Conservation (phyloP, 768 basidiomycete genomes). For the Auriscalpium orientale region DNA sequence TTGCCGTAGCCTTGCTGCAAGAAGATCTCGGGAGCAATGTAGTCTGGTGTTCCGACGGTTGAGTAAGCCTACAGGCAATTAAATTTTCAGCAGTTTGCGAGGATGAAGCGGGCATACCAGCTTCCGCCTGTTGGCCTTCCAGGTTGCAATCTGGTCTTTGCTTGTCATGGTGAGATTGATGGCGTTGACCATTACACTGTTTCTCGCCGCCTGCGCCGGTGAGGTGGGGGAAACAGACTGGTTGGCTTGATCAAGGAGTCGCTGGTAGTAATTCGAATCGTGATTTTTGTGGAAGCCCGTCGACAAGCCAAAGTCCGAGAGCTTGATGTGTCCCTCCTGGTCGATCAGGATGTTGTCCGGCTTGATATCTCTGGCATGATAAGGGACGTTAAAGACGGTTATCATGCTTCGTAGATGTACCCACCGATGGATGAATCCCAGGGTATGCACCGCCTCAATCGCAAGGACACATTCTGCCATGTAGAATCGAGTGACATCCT, state of each 20-base stretch:
- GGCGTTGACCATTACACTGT: constrained; percentile 95
- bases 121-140: constrained; percentile 97
- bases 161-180: constrained; percentile 94
- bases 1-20: constrained; percentile 94
- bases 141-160: constrained; percentile 92
- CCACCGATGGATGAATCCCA: constrained; percentile 96
- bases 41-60: constrained; percentile 94
- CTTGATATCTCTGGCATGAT: constrained; percentile 79
- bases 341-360: constrained; percentile 99
- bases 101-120: constrained; percentile 44
- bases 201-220: constrained; percentile 55
- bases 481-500: constrained; percentile 97
- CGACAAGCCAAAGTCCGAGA: constrained; percentile 97
- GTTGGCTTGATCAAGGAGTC: constrained; percentile 65
- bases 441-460: constrained; percentile 93
- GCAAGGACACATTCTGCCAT: constrained; percentile 98
- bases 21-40: constrained; percentile 97
- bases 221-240: constrained; percentile 35
- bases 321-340: constrained; percentile 92
- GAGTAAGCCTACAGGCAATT: constrained; percentile 71
- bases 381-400: background rate
- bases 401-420: constrained; percentile 17
- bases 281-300: constrained; percentile 99
- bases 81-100: background rate
- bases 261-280: constrained; percentile 92